Evolutionary conservation across 495 filamentous ascomycete species (phyloP).

Genomic region (Neurospora sp.): DNA sequence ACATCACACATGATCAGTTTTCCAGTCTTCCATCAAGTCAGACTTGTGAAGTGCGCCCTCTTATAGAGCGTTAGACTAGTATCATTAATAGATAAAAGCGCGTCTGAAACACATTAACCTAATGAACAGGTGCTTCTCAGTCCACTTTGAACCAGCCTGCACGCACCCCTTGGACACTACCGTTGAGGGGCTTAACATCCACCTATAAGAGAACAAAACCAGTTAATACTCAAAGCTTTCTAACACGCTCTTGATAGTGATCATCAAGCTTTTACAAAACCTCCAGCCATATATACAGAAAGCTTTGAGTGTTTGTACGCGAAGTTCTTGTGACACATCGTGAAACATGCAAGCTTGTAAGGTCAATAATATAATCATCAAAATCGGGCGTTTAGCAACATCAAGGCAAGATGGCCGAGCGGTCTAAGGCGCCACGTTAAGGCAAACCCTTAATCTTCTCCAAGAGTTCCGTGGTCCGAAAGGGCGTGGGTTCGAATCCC

Average conservation of each 20-base stretch:
- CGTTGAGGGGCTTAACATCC: not conserved
- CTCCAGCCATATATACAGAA: not conserved
- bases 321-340: not conserved
- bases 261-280: not conserved
- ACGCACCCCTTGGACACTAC: not conserved
- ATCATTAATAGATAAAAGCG: not conserved
- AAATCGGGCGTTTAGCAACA: not conserved
- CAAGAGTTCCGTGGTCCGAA: constrained; percentile 16
- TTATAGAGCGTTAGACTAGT: not conserved
- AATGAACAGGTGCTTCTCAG: not conserved
- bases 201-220: not conserved
- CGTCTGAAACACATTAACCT: not conserved
- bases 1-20: too few relatives aligned
- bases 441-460: not conserved
- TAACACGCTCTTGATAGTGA: not conserved
- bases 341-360: not conserved
- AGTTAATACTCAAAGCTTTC: not conserved
- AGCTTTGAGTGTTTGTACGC: not conserved
- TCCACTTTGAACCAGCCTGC: not conserved
- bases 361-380: rapidly evolving
- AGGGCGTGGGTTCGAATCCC: constrained; percentile 30
- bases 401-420: not conserved
- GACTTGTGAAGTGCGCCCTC: too few relatives aligned
- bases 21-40: too few relatives aligned
- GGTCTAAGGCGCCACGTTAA: not conserved